Evolutionary conservation across 208 protist genomes (phyloP).

Genomic region (Leishmania lainsoni): DNA sequence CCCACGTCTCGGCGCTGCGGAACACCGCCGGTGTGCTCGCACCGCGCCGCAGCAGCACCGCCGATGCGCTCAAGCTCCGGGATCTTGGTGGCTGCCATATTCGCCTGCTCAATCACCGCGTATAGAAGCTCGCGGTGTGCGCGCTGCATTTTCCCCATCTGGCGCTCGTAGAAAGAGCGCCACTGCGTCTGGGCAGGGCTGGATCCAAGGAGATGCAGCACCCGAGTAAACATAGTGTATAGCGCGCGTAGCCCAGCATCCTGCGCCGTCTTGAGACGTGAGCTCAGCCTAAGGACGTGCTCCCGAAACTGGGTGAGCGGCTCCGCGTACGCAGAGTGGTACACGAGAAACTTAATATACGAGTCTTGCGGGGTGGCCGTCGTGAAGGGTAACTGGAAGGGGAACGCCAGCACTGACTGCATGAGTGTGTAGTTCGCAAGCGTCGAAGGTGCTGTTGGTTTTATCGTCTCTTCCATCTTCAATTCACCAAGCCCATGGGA

Average conservation of each 20-base stretch:
- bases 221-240: constrained; percentile 40
- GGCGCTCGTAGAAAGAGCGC: constrained; percentile 44
- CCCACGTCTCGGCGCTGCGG: constrained; percentile 34
- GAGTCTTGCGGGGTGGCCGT: constrained; percentile 45
- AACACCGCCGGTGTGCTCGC: constrained; percentile 4
- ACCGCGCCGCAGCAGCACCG: background rate
- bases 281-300: constrained; percentile 45
- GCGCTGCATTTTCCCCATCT: constrained; percentile 53
- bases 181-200: constrained; percentile 1
- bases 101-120: constrained; percentile 40
- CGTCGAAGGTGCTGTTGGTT: constrained; percentile 2
- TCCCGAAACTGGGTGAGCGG: constrained; percentile 43
- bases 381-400: constrained; percentile 51
- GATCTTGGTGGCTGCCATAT: constrained; percentile 32
- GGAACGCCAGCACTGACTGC: constrained; percentile 35
- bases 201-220: constrained; percentile 8
- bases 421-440: constrained; percentile 10
- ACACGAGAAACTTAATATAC: constrained; percentile 45
- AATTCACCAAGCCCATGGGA: background rate
- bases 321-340: constrained; percentile 45
- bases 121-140: constrained; percentile 64
- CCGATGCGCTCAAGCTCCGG: constrained; percentile 29
- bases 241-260: constrained; percentile 42
- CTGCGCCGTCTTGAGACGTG: constrained; percentile 52
- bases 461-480: background rate